A percentile compares a stretch with the other conserved stretches of the same genome.
These are phyloP conservation scores for Blastocladiella emersonii DNA, from an alignment of 371 early-diverging fungal species.

Conservation along the genomic window DNA sequence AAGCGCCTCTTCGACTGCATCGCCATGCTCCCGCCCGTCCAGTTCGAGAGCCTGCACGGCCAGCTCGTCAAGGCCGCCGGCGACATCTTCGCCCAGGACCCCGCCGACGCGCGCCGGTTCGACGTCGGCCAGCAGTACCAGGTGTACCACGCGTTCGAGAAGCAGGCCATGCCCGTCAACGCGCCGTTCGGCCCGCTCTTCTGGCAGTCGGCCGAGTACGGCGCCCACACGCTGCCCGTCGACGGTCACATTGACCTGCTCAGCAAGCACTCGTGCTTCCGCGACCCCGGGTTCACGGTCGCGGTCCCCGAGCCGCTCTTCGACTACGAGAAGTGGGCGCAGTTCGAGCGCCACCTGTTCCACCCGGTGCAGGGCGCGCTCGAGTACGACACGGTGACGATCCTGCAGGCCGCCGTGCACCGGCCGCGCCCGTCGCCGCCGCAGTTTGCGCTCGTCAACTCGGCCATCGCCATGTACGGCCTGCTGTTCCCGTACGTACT, in stretches of 20 bases:
- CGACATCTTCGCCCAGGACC: constrained; percentile 33
- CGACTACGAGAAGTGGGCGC: not conserved
- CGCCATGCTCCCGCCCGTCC: constrained; percentile 44
- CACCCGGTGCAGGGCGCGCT: constrained; percentile 43
- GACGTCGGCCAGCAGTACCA: not conserved
- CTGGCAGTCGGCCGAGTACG: constrained; percentile 2
- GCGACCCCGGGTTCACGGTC: not conserved
- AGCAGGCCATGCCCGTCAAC: not conserved
- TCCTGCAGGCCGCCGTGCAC: constrained; percentile 22
- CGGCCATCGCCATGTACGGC: constrained; percentile 58
- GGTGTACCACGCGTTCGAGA: constrained; percentile 3
- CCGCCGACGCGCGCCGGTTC: constrained; percentile 12
- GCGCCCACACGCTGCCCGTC: not conserved
- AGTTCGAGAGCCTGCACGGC: constrained; percentile 47
- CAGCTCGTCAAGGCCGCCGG: constrained; percentile 28
- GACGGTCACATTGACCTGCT: not conserved
- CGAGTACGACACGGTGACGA: constrained; percentile 33
- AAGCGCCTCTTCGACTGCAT: constrained; percentile 62
- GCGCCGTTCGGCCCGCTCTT: not conserved
- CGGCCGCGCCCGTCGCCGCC: constrained; percentile 25
- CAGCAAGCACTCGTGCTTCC: not conserved
- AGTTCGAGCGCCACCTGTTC: constrained; percentile 34
- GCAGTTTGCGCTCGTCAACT: constrained; percentile 34
- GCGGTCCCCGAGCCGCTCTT: not conserved
- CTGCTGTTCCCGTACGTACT: constrained; percentile 45